phyloP scores from a whole-genome alignment of 1,139 yeast species.

The Wickerhamiella pararugosa region DNA sequence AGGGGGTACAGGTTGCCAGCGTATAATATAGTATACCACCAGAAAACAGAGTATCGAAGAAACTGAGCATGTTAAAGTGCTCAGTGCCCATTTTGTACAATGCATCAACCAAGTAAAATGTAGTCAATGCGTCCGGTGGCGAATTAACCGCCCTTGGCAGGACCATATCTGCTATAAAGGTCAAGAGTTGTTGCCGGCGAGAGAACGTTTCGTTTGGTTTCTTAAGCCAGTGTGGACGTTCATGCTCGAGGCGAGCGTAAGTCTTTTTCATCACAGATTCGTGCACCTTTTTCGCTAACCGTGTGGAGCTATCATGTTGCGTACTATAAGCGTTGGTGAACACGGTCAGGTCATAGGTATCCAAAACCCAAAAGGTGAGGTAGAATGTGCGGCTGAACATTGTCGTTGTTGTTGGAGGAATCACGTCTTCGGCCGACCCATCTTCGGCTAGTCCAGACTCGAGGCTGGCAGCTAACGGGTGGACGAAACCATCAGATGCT shows the following conservation, averaged over 20 bases:
- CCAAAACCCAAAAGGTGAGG: slow-evolving; percentile 56
- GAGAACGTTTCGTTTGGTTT: slow-evolving; percentile 15
- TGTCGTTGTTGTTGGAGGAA: neutral
- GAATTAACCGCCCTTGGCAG: slow-evolving; percentile 70
- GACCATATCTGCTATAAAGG: slow-evolving; percentile 48
- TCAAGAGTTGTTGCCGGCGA: slow-evolving; percentile 18
- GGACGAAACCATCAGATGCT: neutral
- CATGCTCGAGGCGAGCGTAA: neutral
- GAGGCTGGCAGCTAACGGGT: neutral
- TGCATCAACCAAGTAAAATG: slow-evolving; percentile 1
- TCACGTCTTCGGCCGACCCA: neutral
- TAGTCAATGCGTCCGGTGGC: slow-evolving; percentile 52
- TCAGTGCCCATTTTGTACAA: slow-evolving; percentile 24
- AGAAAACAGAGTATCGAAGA: slow-evolving; percentile 38
- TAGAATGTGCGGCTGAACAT: slow-evolving; percentile 29
- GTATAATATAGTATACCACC: slow-evolving; percentile 41
- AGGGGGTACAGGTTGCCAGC: slow-evolving; percentile 53
- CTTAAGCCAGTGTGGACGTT: slow-evolving; percentile 1
- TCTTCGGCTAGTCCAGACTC: neutral
- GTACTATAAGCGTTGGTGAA: slow-evolving; percentile 37
- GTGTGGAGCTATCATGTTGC: slow-evolving; percentile 22
- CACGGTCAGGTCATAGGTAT: slow-evolving; percentile 58
- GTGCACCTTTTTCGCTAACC: slow-evolving; percentile 16
- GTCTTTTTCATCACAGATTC: slow-evolving; percentile 8
- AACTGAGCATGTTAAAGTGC: slow-evolving; percentile 31